Evolutionary conservation across 129 eudicot genomes (phyloP), one percentile per base, ranked within the genome.

Genomic region (Centella asiatica): DNA sequence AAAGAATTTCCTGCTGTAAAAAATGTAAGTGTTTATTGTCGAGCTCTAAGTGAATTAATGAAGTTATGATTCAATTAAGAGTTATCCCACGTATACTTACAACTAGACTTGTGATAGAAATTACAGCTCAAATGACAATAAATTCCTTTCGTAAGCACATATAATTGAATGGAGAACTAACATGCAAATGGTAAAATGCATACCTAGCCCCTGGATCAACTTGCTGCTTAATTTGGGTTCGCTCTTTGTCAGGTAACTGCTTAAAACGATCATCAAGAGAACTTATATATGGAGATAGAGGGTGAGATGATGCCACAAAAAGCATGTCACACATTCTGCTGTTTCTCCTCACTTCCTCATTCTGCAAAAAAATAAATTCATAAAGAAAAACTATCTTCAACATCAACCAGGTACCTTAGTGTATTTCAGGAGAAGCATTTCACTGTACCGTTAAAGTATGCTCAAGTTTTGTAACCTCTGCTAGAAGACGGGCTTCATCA

Each of bases 271-370:
- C 97, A 68, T 74, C 74, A 32, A 89, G 80, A 68, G 95, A 89
- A 54, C 80, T 85, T 64, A 89, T 89, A 63, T 85, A 89, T 6
- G 97, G 97, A 59, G 97, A 89, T 39, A 89, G 60, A 18, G 95
- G 79, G 80, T 89, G 95, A 34, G 92, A 83, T 57, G 74, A 39
- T 36, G 95, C 81, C 36, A 89, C 81, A 65, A 89, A 85, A 67
- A 85, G 88, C 84, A 89, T 78, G 72, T 85, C 86, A 71, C 3
- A 76, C 97, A 85, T 83, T 37, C 44, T 64, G 34, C 95, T 82
- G 71, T 89, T 89, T 85, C 97, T 89, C 49, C 79, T 85, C 17
- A 81, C 86, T 81, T 89, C 95, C 52, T 85, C 95, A 62, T 83
- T 95, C 97, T 89, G 75, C 54, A 64, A 51, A 53, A 48, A 62